phyloP scores from a whole-genome alignment of 352 stramenopile species.

The Pythium chondricola region DNA sequence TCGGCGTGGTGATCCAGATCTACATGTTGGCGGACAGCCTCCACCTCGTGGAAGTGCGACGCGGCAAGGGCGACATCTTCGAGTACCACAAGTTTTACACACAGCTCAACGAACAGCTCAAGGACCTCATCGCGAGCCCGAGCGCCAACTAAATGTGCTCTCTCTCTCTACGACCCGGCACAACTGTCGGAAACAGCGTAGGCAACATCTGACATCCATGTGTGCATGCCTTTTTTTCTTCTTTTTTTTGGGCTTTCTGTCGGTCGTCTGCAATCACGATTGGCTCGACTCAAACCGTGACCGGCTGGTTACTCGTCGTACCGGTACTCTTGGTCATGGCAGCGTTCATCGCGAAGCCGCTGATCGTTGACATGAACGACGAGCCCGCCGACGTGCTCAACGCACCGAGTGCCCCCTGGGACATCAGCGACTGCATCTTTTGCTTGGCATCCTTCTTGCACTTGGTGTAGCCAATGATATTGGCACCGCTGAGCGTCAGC shows the following conservation, averaged over 20 bases:
- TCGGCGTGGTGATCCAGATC: constrained; percentile 87
- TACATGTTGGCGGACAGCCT: constrained; percentile 83
- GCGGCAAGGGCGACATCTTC: constrained; percentile 88
- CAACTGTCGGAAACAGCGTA: no score
- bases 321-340: constrained; percentile 13
- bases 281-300: constrained; percentile 31
- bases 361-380: constrained; percentile 72
- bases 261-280: background rate
- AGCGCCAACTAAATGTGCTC: constrained; percentile 15
- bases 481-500: constrained; percentile 89
- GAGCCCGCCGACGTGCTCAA: constrained; percentile 60
- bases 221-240: no score
- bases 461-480: constrained; percentile 98
- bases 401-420: constrained; percentile 59
- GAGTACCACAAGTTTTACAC: constrained; percentile 90
- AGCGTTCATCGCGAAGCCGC: constrained; percentile 53
- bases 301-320: constrained; percentile 10
- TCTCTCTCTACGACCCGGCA: no score
- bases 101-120: constrained; percentile 84
- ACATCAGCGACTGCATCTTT: constrained; percentile 83
- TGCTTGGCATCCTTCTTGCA: constrained; percentile 90
- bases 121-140: constrained; percentile 64
- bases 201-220: no score
- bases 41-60: constrained; percentile 84
- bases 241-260: background rate